Conservation (phyloP, 306 rosid species). For the Quercus rubra region DNA sequence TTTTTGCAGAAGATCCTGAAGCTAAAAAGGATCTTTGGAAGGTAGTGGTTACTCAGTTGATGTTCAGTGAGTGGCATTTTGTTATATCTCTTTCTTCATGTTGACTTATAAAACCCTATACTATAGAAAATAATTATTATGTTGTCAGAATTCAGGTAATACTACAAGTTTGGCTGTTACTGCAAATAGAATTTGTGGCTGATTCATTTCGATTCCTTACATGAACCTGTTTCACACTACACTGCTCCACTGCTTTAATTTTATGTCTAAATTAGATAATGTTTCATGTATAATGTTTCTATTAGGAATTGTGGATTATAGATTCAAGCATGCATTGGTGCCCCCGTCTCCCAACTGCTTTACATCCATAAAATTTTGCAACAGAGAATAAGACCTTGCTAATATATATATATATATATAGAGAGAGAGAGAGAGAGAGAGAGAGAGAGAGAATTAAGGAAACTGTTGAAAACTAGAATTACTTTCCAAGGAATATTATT, state of each 20-base stretch:
- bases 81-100: background rate
- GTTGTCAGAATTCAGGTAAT: background rate
- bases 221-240: background rate
- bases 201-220: background rate
- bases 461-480: background rate
- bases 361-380: background rate
- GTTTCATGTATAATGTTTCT: background rate
- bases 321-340: background rate
- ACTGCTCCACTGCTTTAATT: background rate
- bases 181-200: background rate
- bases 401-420: background rate
- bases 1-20: slow-evolving; percentile 83
- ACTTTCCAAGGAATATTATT: background rate
- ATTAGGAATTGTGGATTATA: background rate
- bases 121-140: background rate
- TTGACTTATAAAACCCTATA: background rate
- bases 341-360: background rate
- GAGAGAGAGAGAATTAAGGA: no score
- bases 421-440: no score
- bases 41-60: slow-evolving; percentile 40
- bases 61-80: slow-evolving; percentile 1
- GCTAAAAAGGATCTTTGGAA: slow-evolving; percentile 87
- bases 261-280: background rate
- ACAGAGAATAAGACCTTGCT: background rate
- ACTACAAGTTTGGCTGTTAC: background rate